Base-by-base conservation (phyloP, 768 basidiomycete species). In the Nevesoporus exiguus region DNA sequence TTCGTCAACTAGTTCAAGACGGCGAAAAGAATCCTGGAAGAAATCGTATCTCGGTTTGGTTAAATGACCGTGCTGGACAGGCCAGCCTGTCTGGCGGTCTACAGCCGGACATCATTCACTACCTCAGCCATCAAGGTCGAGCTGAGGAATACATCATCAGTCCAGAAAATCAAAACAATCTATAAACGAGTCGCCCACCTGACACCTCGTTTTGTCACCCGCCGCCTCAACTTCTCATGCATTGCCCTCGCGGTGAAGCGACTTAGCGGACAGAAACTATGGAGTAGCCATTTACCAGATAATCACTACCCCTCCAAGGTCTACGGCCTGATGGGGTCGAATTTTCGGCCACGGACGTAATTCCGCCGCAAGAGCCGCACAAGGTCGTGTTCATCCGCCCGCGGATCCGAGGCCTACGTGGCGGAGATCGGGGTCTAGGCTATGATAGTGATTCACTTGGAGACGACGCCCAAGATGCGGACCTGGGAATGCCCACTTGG, bases 381-480 rank as follows among this genome's bases (percentile, higher is more conserved):
- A 37, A 21, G 27, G 41, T 59, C 6, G 21, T 52, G 8, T 44
- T 57, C 42, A 54, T 29, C 21, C 29, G 49, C 36, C 58, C 58
- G 3, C 57, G 58, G 58, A 53, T 56, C 14, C 48, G 25, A 22
- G 39, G 30, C 13, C 5, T 48, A 29, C 27, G 25, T 3, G 37
- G 29, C 13, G 15, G 39, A n/a, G 36, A 39, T 39, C 36, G 19
- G 30, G 27, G 27, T 29, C 27, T 29, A n/a, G n/a, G n/a, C 27
- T 29, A 29, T 29, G 30, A 50, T 13, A 42, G 39, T 15, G 42
- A 37, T 17, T 37, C n/a, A 17, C 17, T n/a, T 37, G 36, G 7
- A n/a, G 36, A 37, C 36, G 15, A 8, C 3, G n/a, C 5, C 36
- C 5, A 14, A n/a, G 15, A 37, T 8, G 5, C 27, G 8, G 36